Percentiles rank a stretch among this genome's conserved stretches.
Conservation (phyloP, 2,329 filamentous ascomycete genomes). For the Penicillium sumatraense region DNA sequence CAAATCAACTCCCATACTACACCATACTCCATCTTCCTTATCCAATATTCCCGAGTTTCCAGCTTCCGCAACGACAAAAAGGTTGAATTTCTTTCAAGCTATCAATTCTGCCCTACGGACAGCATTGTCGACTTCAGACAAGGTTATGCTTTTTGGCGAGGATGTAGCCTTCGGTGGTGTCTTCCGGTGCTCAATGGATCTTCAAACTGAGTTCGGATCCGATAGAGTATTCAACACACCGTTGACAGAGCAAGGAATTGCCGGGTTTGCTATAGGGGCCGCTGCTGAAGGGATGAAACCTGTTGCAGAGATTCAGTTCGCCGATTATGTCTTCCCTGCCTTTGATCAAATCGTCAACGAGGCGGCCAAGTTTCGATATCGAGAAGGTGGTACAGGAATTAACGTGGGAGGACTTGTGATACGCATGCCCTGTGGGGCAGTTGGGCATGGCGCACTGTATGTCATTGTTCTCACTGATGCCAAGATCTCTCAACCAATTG, state of each 20-base stretch:
- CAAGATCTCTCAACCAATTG: background rate
- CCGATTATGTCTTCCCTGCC: slow-evolving; percentile 90
- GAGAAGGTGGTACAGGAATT: slow-evolving; percentile 68
- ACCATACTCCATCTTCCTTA: slow-evolving; percentile 73
- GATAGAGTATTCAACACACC: slow-evolving; percentile 97
- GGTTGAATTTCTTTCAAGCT: slow-evolving; percentile 91
- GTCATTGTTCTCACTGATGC: slow-evolving; percentile 2
- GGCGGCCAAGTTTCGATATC: slow-evolving; percentile 83
- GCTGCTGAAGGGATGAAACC: slow-evolving; percentile 92
- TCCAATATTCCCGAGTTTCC: slow-evolving; percentile 75
- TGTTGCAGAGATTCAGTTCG: slow-evolving; percentile 93
- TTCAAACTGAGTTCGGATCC: slow-evolving; percentile 83
- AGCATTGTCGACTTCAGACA: slow-evolving; percentile 80
- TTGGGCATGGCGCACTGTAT: slow-evolving; percentile 82
- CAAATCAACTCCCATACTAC: slow-evolving; percentile 76
- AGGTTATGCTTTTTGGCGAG: slow-evolving; percentile 90
- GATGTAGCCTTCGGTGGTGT: slow-evolving; percentile 97
- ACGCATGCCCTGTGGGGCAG: slow-evolving; percentile 86
- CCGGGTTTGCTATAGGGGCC: slow-evolving; percentile 89
- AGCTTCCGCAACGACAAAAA: slow-evolving; percentile 73
- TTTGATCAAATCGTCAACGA: slow-evolving; percentile 96
- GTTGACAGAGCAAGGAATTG: slow-evolving; percentile 88
- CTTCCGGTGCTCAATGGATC: slow-evolving; percentile 90
- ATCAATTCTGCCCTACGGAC: slow-evolving; percentile 88
- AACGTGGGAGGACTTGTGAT: slow-evolving; percentile 80